Evolutionary conservation across 768 basidiomycete genomes (phyloP), one percentile per base, ranked within the genome.

Genomic region (Fibroporia radiculosa): DNA sequence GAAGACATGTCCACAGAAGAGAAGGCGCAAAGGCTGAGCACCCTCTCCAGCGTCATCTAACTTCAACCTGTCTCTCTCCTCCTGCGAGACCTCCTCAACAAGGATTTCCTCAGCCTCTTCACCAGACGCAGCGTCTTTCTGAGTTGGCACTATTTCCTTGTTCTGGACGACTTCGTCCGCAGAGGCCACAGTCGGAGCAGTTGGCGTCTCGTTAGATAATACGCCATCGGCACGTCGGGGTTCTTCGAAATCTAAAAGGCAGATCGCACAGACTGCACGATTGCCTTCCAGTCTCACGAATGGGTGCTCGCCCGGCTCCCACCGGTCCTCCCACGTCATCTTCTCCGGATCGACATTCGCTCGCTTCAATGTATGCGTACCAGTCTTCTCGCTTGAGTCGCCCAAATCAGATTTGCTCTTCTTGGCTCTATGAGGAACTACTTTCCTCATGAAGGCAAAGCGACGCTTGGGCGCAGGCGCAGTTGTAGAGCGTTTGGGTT

Each of bases 1-100:
- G 65, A 91, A 95, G 37, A 86, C 86, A 69, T 95, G 92, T 2
- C 84, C 84, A 53, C 92, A 95, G 2, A 69, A 70, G 40, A 93
- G 62, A 29, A 89, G 61, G 56, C 91, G 69, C 52, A 95, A 62
- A 4, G 87, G 87, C 48, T 89, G 84, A 1, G 82, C 72, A 0
- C 84, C 84, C 45, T 82, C 78, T 7, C 86, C 84, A 2, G 83
- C 84, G 59, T 89, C 85, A 50, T 73, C 66, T 40, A 89, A 68
- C 49, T 68, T 75, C 47, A 81, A 62, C 6, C 69, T 52, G 23
- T 64, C 63, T 61, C 51, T 59, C 12, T 68, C 66, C 48, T 69
- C 73, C 48, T 70, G 68, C 7, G 62, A 63, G 14, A 55, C 54
- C 25, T 56, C 56, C 31, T 57, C 52, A 8, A 57, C 56, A 11